A percentile compares a stretch with the other conserved stretches of the same genome.
Evolutionary conservation across 441 rosid species (phyloP).

Genomic region (Daphne laureola): DNA sequence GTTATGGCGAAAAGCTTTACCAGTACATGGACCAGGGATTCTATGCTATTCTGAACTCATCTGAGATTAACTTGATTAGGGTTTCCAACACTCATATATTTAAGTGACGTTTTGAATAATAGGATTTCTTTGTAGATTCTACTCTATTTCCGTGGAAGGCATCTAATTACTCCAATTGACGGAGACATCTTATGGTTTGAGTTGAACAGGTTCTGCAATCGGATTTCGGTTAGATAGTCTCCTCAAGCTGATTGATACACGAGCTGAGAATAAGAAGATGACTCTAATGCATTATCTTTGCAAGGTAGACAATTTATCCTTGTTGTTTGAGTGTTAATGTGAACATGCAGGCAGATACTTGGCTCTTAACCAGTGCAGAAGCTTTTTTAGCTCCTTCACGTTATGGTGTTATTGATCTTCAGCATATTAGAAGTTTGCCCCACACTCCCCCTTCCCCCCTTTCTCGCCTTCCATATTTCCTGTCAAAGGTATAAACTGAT

Average conservation of each 20-base stretch:
- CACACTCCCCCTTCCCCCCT: not conserved
- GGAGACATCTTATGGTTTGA: conserved; percentile 10
- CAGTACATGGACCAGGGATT: no score
- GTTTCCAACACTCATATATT: no score
- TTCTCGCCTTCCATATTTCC: not conserved
- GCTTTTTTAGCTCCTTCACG: not conserved
- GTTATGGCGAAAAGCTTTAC: no score
- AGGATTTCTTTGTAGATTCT: no score
- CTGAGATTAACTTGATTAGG: no score
- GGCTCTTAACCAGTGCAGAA: not conserved
- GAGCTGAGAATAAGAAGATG: conserved; percentile 84
- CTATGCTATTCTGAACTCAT: no score
- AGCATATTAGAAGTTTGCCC: no score
- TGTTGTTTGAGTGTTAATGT: not conserved
- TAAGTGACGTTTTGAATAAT: no score
- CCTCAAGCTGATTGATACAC: conserved; percentile 88
- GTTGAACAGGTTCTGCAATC: conserved; percentile 72
- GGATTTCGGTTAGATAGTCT: conserved; percentile 97
- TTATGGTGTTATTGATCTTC: no score
- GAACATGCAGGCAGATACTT: not conserved
- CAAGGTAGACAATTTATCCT: conserved; percentile 41
- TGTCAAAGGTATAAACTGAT: no score
- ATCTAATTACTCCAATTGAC: conserved; percentile 7
- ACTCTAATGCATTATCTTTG: conserved; percentile 99
- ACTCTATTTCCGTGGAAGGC: not conserved